phyloP scores from a whole-genome alignment of 2,329 filamentous ascomycete genomes.

The Fusarium oxysporum region DNA sequence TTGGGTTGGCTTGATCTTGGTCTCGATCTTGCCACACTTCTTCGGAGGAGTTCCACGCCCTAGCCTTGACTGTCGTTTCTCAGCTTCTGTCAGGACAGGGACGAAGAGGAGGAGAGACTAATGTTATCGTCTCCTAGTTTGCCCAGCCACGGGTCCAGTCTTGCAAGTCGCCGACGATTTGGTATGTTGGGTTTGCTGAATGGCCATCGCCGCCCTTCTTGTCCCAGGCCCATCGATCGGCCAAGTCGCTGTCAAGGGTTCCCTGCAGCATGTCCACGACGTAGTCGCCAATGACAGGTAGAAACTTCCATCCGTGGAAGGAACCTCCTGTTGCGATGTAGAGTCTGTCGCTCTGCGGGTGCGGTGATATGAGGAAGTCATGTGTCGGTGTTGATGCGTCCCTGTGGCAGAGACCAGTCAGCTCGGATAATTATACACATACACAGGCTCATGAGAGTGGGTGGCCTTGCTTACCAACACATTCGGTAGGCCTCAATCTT shows the following conservation, averaged over 20 bases:
- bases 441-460: not conserved
- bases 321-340: slow-evolving; percentile 72
- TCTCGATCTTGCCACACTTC: slow-evolving; percentile 14
- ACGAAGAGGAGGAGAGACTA: not conserved
- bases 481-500: slow-evolving; percentile 58
- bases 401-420: slow-evolving; percentile 54
- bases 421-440: slow-evolving; percentile 1
- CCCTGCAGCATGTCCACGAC: slow-evolving; percentile 62
- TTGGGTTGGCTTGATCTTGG: slow-evolving; percentile 19
- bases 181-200: slow-evolving; percentile 57
- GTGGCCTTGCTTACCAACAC: slow-evolving; percentile 55
- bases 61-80: slow-evolving; percentile 5
- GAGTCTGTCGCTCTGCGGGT: slow-evolving; percentile 61
- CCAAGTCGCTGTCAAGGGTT: slow-evolving; percentile 53
- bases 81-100: not conserved
- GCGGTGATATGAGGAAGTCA: slow-evolving; percentile 70
- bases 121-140: slow-evolving; percentile 27
- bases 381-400: slow-evolving; percentile 71
- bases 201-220: slow-evolving; percentile 55
- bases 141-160: slow-evolving; percentile 51
- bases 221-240: slow-evolving; percentile 60
- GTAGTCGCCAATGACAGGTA: slow-evolving; percentile 72
- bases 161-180: slow-evolving; percentile 55
- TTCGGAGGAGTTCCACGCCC: slow-evolving; percentile 14
- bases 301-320: slow-evolving; percentile 74